Base-by-base conservation (phyloP, 148 eudicot species). In the Talinum fruticosum region DNA sequence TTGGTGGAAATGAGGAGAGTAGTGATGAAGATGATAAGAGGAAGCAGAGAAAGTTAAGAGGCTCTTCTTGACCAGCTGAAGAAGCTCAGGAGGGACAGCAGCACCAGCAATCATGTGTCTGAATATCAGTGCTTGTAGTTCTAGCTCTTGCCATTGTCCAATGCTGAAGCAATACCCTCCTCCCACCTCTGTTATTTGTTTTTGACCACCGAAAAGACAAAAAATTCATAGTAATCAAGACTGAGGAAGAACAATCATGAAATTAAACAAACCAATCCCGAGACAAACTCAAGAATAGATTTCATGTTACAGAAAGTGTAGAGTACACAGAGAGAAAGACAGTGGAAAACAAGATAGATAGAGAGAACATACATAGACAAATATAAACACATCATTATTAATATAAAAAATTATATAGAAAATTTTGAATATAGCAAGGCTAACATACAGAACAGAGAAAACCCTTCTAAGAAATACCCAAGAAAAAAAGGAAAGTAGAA, bases 71-170 rank as follows among this genome's bases (percentile, higher is more conserved):
- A 94, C 82, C 34, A 89, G 79, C 32, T 87, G 93, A 44, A 94
- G 88, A 7, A 94, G 96, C 41, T 94, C 87, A 67, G 85, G 82
- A 68, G 98, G 98, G 82, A 94, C 81, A 76, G 88, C 69, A 44
- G 92, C 85, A 78, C 97, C 97, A 37, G 91, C 88, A 33, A 78
- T 79, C 88, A 94, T 88, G 67, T 94, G 94, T 73, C 92, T 88
- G 84, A 51, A 94, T 69, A 94, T 94, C 84, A 92, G 33, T 57
- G 96, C 97, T 81, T 94, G 98, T 75, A 94, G 75, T 82, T 94
- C 97, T 59, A 94, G 86, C 72, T 94, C 98, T 68, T 94, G 92
- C 97, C 97, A 90, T 84, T 94, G 97, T 8, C 77, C 88, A 80
- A 83, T 70, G 87, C 97, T 92, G 83, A 94, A 94, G 79, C 83